Base-by-base conservation (phyloP, 176 grass and related monocot genomes). In the Oryza longistaminata region DNA sequence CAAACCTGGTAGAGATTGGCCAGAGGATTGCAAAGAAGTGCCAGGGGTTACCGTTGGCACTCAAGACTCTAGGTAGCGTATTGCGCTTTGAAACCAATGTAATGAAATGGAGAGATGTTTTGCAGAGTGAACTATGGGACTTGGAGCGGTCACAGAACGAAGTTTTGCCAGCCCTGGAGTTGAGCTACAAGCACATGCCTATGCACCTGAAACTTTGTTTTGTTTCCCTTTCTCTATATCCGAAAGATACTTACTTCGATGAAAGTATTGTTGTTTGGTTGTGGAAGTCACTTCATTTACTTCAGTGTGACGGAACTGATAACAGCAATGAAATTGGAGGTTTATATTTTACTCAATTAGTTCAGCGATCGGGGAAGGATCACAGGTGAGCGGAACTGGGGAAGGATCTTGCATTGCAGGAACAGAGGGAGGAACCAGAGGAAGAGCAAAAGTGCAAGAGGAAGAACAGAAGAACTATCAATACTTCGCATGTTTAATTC, bases 111-210 rank as follows among this genome's bases (percentile, higher is more conserved):
- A 42, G 66, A 11, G 84, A 69, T 24, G 67, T 83, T 39, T 62
- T 73, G 27, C 66, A 90, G 42, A 87, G 80, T 68, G 84, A 87
- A 37, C 49, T 90, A 10, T 90, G 88, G 84, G 68, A 79, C 12
- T 69, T 87, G 44, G 33, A 78, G 33, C 50, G 73, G 14, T 16
- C 45, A 45, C 8, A 10, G 27, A 52, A 77, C 2, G 55, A 79
- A 69, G 69, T 87, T 66, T 70, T 83, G 68, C 74, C 74, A 22
- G 74, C 74, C n/a, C 64, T 90, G 42, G 85, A 67, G 71, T 64
- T 90, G 55, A 90, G 80, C 71, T 90, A 87, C 42, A 29, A 75
- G 19, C 39, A 64, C 76, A 66, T 88, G 44, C 82, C 86, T 0
- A 19, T 43, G 3, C 5, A 73, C 42, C 35, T 88, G 44, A 86